Evolutionary conservation across 2,329 filamentous ascomycete genomes (phyloP).

Genomic region (Pestalotiopsis fici): DNA sequence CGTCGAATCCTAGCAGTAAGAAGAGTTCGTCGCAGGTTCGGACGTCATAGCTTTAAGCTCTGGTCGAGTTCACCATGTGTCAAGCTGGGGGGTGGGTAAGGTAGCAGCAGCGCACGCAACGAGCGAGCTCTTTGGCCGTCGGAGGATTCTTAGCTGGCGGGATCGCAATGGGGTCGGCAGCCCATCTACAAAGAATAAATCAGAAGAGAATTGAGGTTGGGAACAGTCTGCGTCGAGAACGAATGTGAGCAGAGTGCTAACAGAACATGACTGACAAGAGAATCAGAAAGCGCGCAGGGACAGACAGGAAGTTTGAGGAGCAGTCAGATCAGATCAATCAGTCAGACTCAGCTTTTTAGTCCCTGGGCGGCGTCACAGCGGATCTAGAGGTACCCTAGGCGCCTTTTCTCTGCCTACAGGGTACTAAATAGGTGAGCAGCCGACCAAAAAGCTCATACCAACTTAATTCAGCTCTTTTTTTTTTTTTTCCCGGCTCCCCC

Average conservation of each 20-base stretch:
- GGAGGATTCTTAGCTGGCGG: slow-evolving; percentile 13
- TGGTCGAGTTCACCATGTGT: not conserved
- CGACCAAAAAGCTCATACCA: slow-evolving; percentile 1
- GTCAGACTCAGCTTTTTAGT: slow-evolving; percentile 1
- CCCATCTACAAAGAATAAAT: not conserved
- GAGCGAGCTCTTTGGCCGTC: not conserved
- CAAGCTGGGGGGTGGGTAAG: slow-evolving; percentile 20
- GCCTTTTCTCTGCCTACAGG: not conserved
- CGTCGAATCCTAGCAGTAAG: not conserved
- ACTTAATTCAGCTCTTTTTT: not conserved
- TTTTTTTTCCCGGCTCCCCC: not conserved
- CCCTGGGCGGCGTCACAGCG: not conserved
- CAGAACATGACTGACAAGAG: not conserved
- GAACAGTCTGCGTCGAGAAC: not conserved
- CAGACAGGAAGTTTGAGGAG: not conserved
- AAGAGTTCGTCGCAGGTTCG: slow-evolving; percentile 18
- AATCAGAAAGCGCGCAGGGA: not conserved
- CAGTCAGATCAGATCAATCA: no score
- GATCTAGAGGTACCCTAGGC: not conserved
- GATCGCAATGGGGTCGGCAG: slow-evolving; percentile 15
- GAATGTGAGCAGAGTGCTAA: not conserved
- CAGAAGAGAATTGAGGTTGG: not conserved
- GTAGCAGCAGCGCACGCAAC: not conserved
- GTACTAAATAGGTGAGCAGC: not conserved
- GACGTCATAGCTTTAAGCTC: slow-evolving; percentile 27